Evolutionary conservation across 1,139 yeast species (phyloP).

Genomic region (Debaryomycetaceae sp.): DNA sequence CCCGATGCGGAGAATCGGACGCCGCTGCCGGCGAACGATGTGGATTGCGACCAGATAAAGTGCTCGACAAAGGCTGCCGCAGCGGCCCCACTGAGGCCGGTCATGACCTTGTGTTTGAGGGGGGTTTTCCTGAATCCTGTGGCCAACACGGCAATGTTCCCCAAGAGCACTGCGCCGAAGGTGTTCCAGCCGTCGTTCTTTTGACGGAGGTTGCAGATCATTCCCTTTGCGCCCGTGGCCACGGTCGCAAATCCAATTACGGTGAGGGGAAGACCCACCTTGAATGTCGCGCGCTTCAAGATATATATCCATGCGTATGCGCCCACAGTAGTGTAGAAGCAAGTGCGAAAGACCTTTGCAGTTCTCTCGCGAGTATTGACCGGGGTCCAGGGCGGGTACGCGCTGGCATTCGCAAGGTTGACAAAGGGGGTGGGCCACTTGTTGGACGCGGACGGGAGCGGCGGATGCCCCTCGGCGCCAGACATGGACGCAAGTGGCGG

Average conservation of each 20-base stretch:
- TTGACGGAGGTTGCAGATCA: conserved; percentile 35
- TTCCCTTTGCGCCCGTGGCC: conserved; percentile 31
- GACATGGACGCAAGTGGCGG: conserved; percentile 22
- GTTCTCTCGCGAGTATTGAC: conserved; percentile 35
- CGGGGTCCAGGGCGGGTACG: conserved; percentile 36
- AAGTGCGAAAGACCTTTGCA: conserved; percentile 26
- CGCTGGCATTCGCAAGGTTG: conserved; percentile 27
- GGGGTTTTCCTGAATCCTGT: conserved; percentile 35
- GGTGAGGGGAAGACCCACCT: conserved; percentile 29
- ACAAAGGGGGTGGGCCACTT: conserved; percentile 36
- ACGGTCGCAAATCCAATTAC: conserved; percentile 33
- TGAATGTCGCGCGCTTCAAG: conserved; percentile 38
- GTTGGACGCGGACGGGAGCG: conserved; percentile 27
- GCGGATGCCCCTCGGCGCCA: conserved; percentile 4
- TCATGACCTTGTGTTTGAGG: conserved; percentile 29
- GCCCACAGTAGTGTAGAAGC: conserved; percentile 36
- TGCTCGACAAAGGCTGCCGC: conserved; percentile 31
- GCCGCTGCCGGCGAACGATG: conserved; percentile 29
- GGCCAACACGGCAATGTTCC: conserved; percentile 30
- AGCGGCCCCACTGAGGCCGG: conserved; percentile 32
- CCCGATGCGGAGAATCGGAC: conserved; percentile 22
- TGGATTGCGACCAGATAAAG: conserved; percentile 33
- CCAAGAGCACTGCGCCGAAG: conserved; percentile 34
- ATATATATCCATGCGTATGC: conserved; percentile 39
- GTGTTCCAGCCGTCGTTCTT: conserved; percentile 42